Base-by-base conservation (phyloP, 2,329 filamentous ascomycete genomes). In the Pseudocercospora macadamiae region DNA sequence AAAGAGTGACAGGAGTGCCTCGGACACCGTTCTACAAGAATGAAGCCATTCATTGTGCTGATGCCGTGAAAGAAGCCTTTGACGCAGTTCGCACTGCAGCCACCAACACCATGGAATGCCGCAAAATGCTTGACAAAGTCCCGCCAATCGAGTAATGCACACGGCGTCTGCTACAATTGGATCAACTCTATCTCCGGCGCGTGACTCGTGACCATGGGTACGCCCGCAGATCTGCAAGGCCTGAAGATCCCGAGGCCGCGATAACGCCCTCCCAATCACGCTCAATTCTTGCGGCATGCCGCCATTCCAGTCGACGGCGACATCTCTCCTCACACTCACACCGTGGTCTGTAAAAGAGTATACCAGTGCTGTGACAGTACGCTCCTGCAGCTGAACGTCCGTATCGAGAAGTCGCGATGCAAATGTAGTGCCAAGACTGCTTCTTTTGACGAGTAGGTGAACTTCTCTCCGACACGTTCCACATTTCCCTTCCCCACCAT, bases 201-300 rank as follows among this genome's bases (percentile, higher is more conserved):
- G 28, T 28, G 23, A 2, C 42, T 26, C 14, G 42, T 26, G 42
- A 47, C 42, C 42, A 47, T 47, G 42, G 21, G 26, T 47, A 26
- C 26, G 42, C 42, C 42, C 42, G 42, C n/a, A 12, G 23, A 47
- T 47, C 42, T 47, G 42, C 42, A 47, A 47, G 42, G 21, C n/a
- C 19, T 23, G 42, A 21, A 45, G 21, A 45, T 45, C 42, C 19
- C 42, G 42, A 45, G 42, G 19, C 42, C 42, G 12, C 42, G 4
- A 45, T n/a, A 45, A 45, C 16, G 16, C 19, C 19, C 12, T 25
- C 42, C 19, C 6, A 23, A 45, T 45, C 39, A 45, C 16, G 3
- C 5, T 21, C 42, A 45, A 18, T 19, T 39, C 16, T 19, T 39
- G 6, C 12, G 21, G 36, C 36, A 39, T 39, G 16, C 36, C 36